phyloP scores from a whole-genome alignment of 2,329 filamentous ascomycete species.

The Fusarium tupiense region DNA sequence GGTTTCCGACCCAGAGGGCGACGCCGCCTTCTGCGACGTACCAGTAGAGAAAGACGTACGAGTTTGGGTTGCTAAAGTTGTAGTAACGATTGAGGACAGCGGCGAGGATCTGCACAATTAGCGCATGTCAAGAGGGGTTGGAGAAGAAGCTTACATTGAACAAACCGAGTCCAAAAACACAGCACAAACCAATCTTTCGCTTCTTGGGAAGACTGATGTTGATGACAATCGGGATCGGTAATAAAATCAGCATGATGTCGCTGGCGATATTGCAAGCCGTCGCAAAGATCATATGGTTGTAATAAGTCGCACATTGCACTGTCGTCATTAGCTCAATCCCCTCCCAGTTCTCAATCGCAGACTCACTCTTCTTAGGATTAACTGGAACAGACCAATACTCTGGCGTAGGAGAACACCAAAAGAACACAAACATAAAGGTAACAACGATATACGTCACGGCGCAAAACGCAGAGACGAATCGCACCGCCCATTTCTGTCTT shows the following conservation, averaged over 20 bases:
- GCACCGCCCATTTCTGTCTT: conserved; percentile 51
- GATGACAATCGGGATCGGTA: conserved; percentile 57
- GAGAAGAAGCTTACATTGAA: conserved; percentile 49
- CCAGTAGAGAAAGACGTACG: conserved; percentile 67
- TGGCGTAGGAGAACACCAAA: conserved; percentile 63
- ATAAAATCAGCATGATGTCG: conserved; percentile 56
- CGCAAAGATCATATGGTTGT: conserved; percentile 58
- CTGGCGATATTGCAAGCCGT: conserved; percentile 59
- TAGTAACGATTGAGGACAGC: conserved; percentile 70
- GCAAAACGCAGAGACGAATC: conserved; percentile 56
- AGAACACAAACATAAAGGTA: conserved; percentile 60
- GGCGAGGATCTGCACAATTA: conserved; percentile 59
- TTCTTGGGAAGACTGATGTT: conserved; percentile 51
- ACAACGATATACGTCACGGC: conserved; percentile 58
- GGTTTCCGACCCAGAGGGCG: conserved; percentile 68
- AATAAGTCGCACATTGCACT: conserved; percentile 58
- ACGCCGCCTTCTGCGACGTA: conserved; percentile 68
- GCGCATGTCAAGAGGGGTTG: neutral
- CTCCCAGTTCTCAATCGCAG: accelerated
- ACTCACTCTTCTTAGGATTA: conserved; percentile 17
- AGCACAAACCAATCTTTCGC: conserved; percentile 63
- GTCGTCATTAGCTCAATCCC: conserved; percentile 2
- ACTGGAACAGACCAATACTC: conserved; percentile 64
- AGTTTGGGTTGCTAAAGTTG: conserved; percentile 66
- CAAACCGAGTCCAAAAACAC: conserved; percentile 65